These are phyloP conservation scores for Rhodosporidiobolus odoratus DNA, from an alignment of 768 basidiomycete species.

Conservation along the genomic window DNA sequence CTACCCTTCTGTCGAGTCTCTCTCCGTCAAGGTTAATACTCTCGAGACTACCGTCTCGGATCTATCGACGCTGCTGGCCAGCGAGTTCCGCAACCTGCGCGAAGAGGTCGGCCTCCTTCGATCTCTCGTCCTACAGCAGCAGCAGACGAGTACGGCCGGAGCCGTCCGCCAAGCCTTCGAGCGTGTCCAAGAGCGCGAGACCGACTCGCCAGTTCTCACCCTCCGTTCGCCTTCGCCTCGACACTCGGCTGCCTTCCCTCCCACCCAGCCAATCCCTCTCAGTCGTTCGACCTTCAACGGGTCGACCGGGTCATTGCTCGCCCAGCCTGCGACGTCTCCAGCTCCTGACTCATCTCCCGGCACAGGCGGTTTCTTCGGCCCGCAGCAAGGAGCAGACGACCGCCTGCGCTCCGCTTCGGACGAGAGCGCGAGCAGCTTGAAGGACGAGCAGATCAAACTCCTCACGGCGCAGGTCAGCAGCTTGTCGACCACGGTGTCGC, in stretches of 20 bases:
- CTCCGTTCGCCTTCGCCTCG: conserved; percentile 34
- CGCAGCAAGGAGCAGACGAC: conserved; percentile 36
- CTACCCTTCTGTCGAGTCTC: neutral
- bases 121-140: conserved; percentile 25
- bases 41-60: conserved; percentile 30
- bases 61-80: conserved; percentile 18
- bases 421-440: conserved; percentile 40
- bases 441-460: conserved; percentile 55
- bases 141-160: neutral
- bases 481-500: conserved; percentile 76
- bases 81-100: conserved; percentile 17
- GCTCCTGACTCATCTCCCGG: neutral
- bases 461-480: conserved; percentile 69
- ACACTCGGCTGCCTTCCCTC: neutral
- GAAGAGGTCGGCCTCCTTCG: conserved; percentile 57
- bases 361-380: conserved; percentile 41
- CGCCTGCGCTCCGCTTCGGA: conserved; percentile 40
- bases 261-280: conserved; percentile 4
- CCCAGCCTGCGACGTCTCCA: conserved; percentile 39
- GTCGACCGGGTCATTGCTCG: conserved; percentile 42
- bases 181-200: conserved; percentile 9
- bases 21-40: conserved; percentile 49
- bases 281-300: conserved; percentile 3
- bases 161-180: conserved; percentile 5
- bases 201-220: conserved; percentile 34